These are phyloP conservation scores for Mimosa bimucronata DNA, from an alignment of 306 rosid species.

Conservation along the genomic window DNA sequence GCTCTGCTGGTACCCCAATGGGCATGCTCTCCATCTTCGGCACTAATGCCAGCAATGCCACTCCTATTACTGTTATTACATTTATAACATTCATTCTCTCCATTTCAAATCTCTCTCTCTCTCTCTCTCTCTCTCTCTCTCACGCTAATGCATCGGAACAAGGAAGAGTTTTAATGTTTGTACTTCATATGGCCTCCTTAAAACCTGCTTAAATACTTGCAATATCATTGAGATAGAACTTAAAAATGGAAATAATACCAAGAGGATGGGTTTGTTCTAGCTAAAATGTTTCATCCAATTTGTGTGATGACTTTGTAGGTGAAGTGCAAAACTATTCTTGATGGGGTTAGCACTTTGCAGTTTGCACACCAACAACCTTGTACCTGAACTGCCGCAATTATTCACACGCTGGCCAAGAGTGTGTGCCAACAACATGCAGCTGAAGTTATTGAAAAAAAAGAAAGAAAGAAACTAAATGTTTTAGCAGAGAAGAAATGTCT, in stretches of 20 bases:
- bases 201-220: constrained; percentile 52
- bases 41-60: constrained; percentile 44
- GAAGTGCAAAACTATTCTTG: constrained; percentile 33
- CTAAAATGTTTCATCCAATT: constrained; percentile 47
- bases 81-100: constrained; percentile 43
- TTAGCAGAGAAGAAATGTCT: neutral
- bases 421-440: constrained; percentile 24
- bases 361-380: constrained; percentile 43
- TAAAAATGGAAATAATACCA: constrained; percentile 38
- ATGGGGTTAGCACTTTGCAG: constrained; percentile 8
- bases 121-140: too few relatives aligned
- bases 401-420: constrained; percentile 22
- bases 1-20: constrained; percentile 14
- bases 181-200: constrained; percentile 2
- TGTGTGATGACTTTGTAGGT: constrained; percentile 71
- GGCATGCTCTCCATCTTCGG: constrained; percentile 45
- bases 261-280: constrained; percentile 52
- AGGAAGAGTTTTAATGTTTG: constrained; percentile 33
- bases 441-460: neutral
- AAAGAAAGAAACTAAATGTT: neutral
- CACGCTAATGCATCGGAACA: constrained; percentile 24
- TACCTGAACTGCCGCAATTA: constrained; percentile 41
- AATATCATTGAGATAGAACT: constrained; percentile 6
- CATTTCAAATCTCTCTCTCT: constrained; percentile 39
- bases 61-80: constrained; percentile 27